Base-by-base conservation (phyloP, 768 basidiomycete genomes). In the Pisolithus orientalis region DNA sequence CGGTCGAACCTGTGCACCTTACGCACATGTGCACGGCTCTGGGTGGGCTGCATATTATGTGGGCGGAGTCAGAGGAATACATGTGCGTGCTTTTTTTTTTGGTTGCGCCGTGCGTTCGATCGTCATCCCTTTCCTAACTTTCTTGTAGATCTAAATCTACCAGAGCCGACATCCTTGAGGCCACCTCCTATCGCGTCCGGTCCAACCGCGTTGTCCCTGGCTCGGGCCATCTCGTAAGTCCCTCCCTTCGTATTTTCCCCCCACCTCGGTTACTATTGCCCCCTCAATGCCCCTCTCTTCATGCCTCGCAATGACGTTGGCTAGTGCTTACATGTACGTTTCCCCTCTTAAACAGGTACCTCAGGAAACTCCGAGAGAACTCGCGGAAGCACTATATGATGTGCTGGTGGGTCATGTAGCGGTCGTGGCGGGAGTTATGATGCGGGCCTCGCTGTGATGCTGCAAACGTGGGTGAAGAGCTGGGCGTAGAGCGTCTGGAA, bases 41-140 rank as follows among this genome's bases (percentile, higher is more conserved):
- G 57, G 50, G 40, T 4, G 62, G 65, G 0, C 52, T 65, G 0
- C 66, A 67, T 43, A 6, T 69, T 25, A 39, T 69, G 1, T 67
- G 67, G 67, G 66, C 63, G 0, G 67, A 67, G 29, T 51, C 48
- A 1, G 63, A 65, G 24, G 67, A 67, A 28, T 67, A 69, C 40
- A 53, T 67, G 66, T 67, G 25, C 29, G 25, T 39, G 17, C 44
- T 11, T 5, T 29, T 17, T 29, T 24, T 32, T 47, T 21, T 42
- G 21, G 8, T 9, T 27, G 3, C 17, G 5, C 14, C 8, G 34
- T 14, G 27, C 32, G 25, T 28, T 13, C 21, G 32, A 32, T 46
- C 24, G 40, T 16, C 0, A 21, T 11, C 2, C 45, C 45, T 2
- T 14, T 14, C 13, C 34, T 34, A 5, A 37, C 7, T 27, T 34